Percentiles rank a stretch among this genome's conserved stretches.
These are phyloP conservation scores for Golubevia sp. DNA, from an alignment of 1,284 basidiomycete genomes.

Conservation along the genomic window DNA sequence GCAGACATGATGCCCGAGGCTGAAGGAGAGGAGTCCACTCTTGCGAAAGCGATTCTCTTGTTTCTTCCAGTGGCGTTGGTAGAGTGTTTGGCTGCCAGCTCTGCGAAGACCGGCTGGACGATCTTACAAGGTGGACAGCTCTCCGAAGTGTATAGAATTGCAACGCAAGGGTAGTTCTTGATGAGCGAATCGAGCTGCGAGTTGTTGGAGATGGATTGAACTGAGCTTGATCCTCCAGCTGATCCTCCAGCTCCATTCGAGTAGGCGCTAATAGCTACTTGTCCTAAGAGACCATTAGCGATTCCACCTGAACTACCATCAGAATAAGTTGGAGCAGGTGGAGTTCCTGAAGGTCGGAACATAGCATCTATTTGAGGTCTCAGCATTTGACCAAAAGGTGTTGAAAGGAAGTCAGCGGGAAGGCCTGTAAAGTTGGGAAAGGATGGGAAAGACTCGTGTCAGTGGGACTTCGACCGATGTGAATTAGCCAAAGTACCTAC, in stretches of 20 bases:
- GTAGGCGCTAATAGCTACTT: slow-evolving; percentile 68
- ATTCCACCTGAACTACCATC: no score
- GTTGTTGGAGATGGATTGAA: slow-evolving; percentile 15
- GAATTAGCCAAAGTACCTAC: neutral
- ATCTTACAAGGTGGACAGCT: slow-evolving; percentile 71
- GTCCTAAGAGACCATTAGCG: slow-evolving; percentile 6
- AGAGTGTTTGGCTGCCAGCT: slow-evolving; percentile 67
- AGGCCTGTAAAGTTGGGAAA: slow-evolving; percentile 8
- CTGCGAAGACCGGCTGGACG: slow-evolving; percentile 71
- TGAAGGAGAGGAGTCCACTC: slow-evolving; percentile 19
- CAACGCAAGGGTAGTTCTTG: slow-evolving; percentile 66
- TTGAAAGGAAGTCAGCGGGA: slow-evolving; percentile 84
- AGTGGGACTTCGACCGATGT: neutral
- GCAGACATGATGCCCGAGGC: slow-evolving; percentile 10
- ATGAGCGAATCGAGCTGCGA: slow-evolving; percentile 17
- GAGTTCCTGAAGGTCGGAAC: slow-evolving; percentile 73
- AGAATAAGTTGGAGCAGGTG: no score
- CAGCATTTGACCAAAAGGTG: slow-evolving; percentile 83
- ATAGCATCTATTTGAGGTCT: slow-evolving; percentile 85
- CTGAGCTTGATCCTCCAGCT: slow-evolving; percentile 62
- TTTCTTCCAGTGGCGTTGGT: slow-evolving; percentile 15
- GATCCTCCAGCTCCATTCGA: slow-evolving; percentile 35
- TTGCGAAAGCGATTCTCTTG: slow-evolving; percentile 26
- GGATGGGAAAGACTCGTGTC: no score
- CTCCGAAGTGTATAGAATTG: slow-evolving; percentile 71